Percentiles rank a stretch among this genome's conserved stretches.
phyloP scores from a whole-genome alignment of 495 filamentous ascomycete genomes.

The Penicillium chermesinum region DNA sequence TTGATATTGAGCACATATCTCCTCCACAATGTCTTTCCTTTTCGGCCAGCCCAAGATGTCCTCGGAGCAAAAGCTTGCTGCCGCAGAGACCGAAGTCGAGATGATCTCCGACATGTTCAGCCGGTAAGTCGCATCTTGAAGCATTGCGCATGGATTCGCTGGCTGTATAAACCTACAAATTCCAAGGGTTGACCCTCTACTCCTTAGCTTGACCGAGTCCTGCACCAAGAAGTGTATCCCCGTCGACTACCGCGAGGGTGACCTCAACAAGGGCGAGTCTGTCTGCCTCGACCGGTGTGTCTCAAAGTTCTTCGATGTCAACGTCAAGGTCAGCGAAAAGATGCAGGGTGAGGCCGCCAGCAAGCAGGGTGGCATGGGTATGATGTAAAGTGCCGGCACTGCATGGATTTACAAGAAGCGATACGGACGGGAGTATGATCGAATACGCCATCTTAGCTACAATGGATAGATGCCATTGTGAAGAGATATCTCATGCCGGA shows the following conservation, averaged over 20 bases:
- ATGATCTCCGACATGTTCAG: constrained; percentile 96
- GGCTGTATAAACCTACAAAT: too few relatives aligned
- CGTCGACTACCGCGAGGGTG: constrained; percentile 82
- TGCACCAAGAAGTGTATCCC: constrained; percentile 93
- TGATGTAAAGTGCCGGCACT: constrained; percentile 36
- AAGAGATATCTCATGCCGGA: too few relatives aligned
- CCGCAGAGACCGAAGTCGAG: constrained; percentile 87
- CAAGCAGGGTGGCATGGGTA: constrained; percentile 48
- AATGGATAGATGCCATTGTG: constrained; percentile 5
- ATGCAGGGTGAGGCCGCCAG: constrained; percentile 62
- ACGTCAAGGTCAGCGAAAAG: constrained; percentile 85
- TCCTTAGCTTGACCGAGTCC: constrained; percentile 69
- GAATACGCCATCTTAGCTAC: background rate
- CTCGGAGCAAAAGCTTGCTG: constrained; percentile 91
- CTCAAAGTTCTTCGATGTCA: constrained; percentile 96
- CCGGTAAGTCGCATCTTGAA: constrained; percentile 52
- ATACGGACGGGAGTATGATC: constrained; percentile 3
- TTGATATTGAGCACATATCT: background rate
- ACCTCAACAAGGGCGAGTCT: constrained; percentile 96
- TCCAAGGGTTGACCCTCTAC: background rate
- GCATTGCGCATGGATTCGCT: background rate
- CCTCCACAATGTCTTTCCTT: constrained; percentile 83
- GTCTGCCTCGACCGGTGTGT: constrained; percentile 97
- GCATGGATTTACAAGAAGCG: background rate
- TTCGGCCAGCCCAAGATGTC: constrained; percentile 81